phyloP scores from a whole-genome alignment of 768 basidiomycete species.

The Pisolithus orientalis region DNA sequence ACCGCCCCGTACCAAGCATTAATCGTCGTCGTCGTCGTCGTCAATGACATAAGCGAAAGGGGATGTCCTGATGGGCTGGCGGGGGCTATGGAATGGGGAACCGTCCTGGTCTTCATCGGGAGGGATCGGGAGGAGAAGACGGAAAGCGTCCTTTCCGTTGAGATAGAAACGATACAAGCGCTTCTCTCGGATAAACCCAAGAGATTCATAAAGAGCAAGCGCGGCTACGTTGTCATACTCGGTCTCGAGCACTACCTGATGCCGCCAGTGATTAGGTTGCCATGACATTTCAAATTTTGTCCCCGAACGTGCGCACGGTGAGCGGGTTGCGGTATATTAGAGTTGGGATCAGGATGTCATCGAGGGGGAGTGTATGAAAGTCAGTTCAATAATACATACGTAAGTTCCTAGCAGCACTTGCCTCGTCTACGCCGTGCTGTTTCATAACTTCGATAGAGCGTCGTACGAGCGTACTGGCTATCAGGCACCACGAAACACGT shows the following conservation, averaged over 20 bases:
- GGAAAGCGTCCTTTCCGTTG: constrained; percentile 94
- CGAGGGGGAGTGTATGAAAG: not conserved
- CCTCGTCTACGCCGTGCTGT: constrained; percentile 78
- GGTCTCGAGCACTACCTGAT: constrained; percentile 88
- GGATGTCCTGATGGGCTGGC: constrained; percentile 10
- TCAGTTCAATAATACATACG: not conserved
- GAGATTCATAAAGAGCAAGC: constrained; percentile 79
- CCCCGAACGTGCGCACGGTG: not conserved
- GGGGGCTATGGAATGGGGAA: constrained; percentile 4
- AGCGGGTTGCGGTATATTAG: not conserved
- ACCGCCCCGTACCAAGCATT: not conserved
- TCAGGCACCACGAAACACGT: constrained; percentile 23
- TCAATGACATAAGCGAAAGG: constrained; percentile 18
- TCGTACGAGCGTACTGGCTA: constrained; percentile 82
- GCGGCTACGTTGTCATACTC: constrained; percentile 91
- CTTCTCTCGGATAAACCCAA: constrained; percentile 96
- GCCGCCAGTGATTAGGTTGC: not conserved
- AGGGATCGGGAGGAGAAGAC: constrained; percentile 64
- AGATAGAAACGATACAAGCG: constrained; percentile 92
- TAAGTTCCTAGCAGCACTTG: constrained; percentile 30
- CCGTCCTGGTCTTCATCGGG: constrained; percentile 21
- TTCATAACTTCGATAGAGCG: constrained; percentile 85
- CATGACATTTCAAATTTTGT: not conserved
- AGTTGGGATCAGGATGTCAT: not conserved
- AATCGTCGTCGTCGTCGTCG: constrained; percentile 21